Base-by-base conservation (phyloP, 805 yeast genomes). In the Ogataea paradorogensis region DNA sequence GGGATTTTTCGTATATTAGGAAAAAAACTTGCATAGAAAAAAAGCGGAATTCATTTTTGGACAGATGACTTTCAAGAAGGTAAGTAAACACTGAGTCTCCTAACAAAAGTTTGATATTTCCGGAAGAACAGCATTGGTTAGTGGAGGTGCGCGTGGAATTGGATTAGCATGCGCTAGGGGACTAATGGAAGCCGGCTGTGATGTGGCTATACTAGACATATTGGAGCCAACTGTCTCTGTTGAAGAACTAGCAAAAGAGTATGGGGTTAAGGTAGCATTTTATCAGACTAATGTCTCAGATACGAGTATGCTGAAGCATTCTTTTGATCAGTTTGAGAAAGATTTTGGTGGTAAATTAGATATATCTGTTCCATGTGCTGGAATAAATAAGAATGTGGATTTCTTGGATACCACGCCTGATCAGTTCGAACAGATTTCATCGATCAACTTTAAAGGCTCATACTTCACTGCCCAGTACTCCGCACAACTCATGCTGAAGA, bases 391-490 rank as follows among this genome's bases (percentile, higher is more conserved):
- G 56, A 35, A 62, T 58, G 38, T 74, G 75, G 75, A 61, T 56
- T 50, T 74, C 38, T 63, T 73, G 52, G 68, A 73, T 51, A 47
- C 47, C 6, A 35, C 48, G 5, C 40, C 35, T 13, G 47, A 42
- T 9, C 45, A 47, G 5, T 49, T 43, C 31, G 46, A 45, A 13
- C 35, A 38, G 7, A 27, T 49, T 11, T 14, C 24, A 14, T 13
- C 36, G 9, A 73, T 73, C 23, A 75, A 74, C 48, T 55, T 72
- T 40, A 66, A 68, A 48, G 76, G 74, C 23, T 69, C 71, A 27
- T 73, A 69, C 56, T 69, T 71, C 52, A 40, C 47, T 2, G 45
- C 49, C 5, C 53, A 49, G 27, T 27, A 32, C 9, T 46, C 46
- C n/a, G 49, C 53, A 3, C 47, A 49, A 24, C 43, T 21, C 14